Evolutionary conservation across 192 early-diverging fungal genomes (phyloP), one percentile per base, ranked within the genome.

Genomic region (Backusella mclennaniae): DNA sequence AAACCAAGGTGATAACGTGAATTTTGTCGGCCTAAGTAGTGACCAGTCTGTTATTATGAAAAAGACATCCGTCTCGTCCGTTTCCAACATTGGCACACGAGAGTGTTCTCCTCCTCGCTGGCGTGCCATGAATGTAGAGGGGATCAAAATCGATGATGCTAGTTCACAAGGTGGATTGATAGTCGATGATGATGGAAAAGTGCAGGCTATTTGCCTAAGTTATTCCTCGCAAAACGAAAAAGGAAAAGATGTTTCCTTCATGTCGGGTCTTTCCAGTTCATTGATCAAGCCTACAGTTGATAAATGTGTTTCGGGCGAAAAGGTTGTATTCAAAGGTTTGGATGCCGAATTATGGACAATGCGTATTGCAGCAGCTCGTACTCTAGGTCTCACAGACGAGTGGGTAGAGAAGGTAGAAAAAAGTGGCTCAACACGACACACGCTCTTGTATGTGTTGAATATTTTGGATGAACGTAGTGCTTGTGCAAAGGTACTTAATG

Each of bases 181-280:
- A 7, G 88, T 87, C 42, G 86, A 90, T 38, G 66, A 35, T 15
- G 72, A 88, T 33, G 93, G 93, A 0, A 78, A 68, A 8, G 87
- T 91, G 0, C 87, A 87, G 35, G 92, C 87, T 0, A 70, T 95
- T 33, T 93, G 90, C 90, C 83, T 89, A 73, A 89, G 88, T 53
- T 93, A 91, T 44, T 89, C 90, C n/a, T 90, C 90, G 21, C 91
- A 93, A 81, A 89, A 92, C 73, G 83, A 85, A 67, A 87, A 84
- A 38, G 86, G 84, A 52, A 91, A 91, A 72, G 91, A 92, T 66
- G 85, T 87, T 5, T 87, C 86, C 2, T 89, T 89, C 35, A 90
- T 90, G 88, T 88, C 84, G 8, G 87, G 87, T 6, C 71, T 92
- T 39, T 77, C 90, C 1, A 81, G 88, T 23, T 78, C 84, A 17